phyloP scores from a whole-genome alignment of 2,329 filamentous ascomycete species.

The Byssoonygena ceratinophila region DNA sequence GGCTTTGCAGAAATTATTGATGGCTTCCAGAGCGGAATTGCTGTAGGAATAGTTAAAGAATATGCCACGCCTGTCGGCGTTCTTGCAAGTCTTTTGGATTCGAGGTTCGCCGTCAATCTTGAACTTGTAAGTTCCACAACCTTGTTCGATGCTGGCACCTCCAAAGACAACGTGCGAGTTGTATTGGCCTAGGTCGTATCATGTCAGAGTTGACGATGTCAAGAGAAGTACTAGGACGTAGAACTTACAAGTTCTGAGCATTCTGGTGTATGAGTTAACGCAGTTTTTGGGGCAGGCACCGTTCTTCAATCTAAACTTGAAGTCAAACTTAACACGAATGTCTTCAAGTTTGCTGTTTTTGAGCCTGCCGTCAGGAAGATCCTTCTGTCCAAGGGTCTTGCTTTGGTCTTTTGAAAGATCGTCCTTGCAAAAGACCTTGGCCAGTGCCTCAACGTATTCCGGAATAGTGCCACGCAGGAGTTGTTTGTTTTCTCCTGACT shows the following conservation, averaged over 20 bases:
- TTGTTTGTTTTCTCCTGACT: not conserved
- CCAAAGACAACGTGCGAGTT: slow-evolving; percentile 8
- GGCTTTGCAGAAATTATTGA: slow-evolving; percentile 11
- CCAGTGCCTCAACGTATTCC: slow-evolving; percentile 1
- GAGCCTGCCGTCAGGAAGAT: not conserved
- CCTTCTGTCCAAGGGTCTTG: not conserved
- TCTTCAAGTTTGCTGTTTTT: not conserved
- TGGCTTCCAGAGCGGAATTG: slow-evolving; percentile 3
- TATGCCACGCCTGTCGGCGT: not conserved
- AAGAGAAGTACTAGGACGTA: not conserved
- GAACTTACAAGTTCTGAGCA: slow-evolving; percentile 4
- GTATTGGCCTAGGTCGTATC: slow-evolving; percentile 3
- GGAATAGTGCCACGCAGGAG: slow-evolving; percentile 7
- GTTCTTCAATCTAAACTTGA: slow-evolving; percentile 2
- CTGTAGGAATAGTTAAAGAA: slow-evolving; percentile 6
- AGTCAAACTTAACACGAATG: not conserved
- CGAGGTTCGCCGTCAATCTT: slow-evolving; percentile 8
- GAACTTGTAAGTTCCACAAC: slow-evolving; percentile 11
- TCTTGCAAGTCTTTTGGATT: slow-evolving; percentile 3
- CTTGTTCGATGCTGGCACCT: slow-evolving; percentile 7
- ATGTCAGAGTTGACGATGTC: not conserved
- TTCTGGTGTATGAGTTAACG: not conserved
- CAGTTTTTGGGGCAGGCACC: slow-evolving; percentile 7
- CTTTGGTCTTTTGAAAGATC: slow-evolving; percentile 9
- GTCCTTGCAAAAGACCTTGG: slow-evolving; percentile 5